A percentile compares a stretch with the other conserved stretches of the same genome.
phyloP scores from a whole-genome alignment of 177 flowering plant species.

The Tripterygium wilfordii region DNA sequence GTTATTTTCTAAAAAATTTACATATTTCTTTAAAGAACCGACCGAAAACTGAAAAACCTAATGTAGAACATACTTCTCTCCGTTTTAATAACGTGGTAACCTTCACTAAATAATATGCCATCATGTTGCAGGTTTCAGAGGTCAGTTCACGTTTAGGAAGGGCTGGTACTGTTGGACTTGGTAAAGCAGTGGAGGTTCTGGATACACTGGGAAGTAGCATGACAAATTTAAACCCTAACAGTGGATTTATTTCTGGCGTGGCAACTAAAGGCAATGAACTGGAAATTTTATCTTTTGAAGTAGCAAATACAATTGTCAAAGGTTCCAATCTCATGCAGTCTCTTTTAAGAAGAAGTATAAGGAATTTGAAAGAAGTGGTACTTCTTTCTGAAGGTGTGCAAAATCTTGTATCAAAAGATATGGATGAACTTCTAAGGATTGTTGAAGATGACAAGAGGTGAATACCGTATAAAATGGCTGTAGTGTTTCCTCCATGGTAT shows the following conservation, averaged over 20 bases:
- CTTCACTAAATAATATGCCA: not conserved
- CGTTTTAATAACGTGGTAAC: too few relatives aligned
- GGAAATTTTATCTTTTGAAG: slow-evolving; percentile 53
- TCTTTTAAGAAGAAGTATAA: slow-evolving; percentile 29
- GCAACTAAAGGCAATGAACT: slow-evolving; percentile 39
- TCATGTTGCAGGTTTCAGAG: slow-evolving; percentile 43
- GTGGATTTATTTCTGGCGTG: slow-evolving; percentile 38
- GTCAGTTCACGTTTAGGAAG: slow-evolving; percentile 36
- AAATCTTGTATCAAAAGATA: slow-evolving; percentile 37
- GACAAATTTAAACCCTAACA: slow-evolving; percentile 30
- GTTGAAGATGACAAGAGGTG: slow-evolving; percentile 62
- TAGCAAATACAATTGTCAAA: slow-evolving; percentile 62
- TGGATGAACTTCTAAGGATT: slow-evolving; percentile 46
- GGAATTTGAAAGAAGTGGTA: slow-evolving; percentile 39
- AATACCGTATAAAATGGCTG: not conserved
- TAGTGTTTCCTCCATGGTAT: not conserved
- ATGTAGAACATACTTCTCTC: too few relatives aligned
- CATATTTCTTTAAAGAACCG: too few relatives aligned
- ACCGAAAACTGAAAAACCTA: too few relatives aligned
- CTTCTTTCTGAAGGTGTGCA: slow-evolving; percentile 55
- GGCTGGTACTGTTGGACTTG: slow-evolving; percentile 45
- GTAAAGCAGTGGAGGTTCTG: slow-evolving; percentile 44
- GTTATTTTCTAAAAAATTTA: too few relatives aligned
- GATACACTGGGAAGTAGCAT: slow-evolving; percentile 56
- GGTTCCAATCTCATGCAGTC: slow-evolving; percentile 52